Base-by-base conservation (phyloP, 768 basidiomycete species). In the Tephrocybe sp. region DNA sequence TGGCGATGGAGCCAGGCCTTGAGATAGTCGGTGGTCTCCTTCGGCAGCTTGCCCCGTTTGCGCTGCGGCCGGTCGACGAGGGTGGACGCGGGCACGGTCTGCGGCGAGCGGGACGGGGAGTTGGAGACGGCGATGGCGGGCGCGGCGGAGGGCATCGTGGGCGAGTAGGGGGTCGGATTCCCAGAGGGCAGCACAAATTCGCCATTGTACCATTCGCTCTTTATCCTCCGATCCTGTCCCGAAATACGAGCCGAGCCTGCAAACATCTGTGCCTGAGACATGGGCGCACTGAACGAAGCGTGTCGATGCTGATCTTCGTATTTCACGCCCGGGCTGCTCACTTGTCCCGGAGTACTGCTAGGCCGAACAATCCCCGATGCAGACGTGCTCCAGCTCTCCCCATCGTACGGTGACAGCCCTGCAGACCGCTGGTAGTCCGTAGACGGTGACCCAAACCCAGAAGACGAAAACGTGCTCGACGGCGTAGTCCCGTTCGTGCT, bases 1-100 rank as follows among this genome's bases (percentile, higher is more conserved):
- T 93, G 90, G 55, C 86, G 81, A 61, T 92, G 86, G 27, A 92
- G 73, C 91, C 91, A 92, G 7, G 88, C 83, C 61, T 91, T 91
- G 67, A 93, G 79, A 61, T 82, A 90, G 69, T 93, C 90, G 25
- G 90, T 92, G 30, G 90, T 90, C 69, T 90, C 88, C 72, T 92
- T 92, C 37, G 90, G 90, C 9, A 93, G 79, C 69, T 93, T 92
- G 50, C 90, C 89, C 49, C 90, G 81, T 62, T 91, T 90, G 57
- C 89, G 84, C 39, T 80, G 82, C 12, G 87, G 87, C 16, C 87
- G 84, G 56, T 89, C 87, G 55, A 84, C 82, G 49, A 86, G 81
- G 22, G 79, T 73, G 8, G 84, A 81, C 23, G 72, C 67, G 9
- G 80, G 69, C 21, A 78, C 66, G 4, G 74, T 51, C 56, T 75